Evolutionary conservation across 371 early-diverging fungal genomes (phyloP), one percentile per base, ranked within the genome.

Genomic region (Mortierella sp.): DNA sequence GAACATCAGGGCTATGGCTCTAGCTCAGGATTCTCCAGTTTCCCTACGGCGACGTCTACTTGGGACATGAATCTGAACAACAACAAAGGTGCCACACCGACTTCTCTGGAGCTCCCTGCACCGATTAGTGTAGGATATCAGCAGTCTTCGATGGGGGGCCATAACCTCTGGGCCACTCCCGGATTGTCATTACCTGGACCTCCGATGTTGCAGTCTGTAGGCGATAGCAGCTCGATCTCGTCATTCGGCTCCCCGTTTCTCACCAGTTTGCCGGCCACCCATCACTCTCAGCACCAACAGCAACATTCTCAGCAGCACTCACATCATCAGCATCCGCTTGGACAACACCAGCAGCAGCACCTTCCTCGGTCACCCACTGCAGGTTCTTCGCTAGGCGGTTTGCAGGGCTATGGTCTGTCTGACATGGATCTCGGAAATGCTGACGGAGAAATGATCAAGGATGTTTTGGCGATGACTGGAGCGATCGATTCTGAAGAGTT

Each of bases 401-500:
- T 59, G 44, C 70, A 78, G 40, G 76, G 78, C 19, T 78, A 78
- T 72, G 71, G 73, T 26, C 77, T 77, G 28, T 37, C 26, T 16
- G 86, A 86, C n/a, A 69, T 86, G 71, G 86, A 86, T 53, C 79
- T 85, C 67, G 86, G 78, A 40, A 82, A 86, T 51, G 80, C 77
- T 13, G 86, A 82, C 0, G 86, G 76, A 19, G 86, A 86, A 61
- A 79, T 86, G 86, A 81, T 86, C 75, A 85, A 82, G 64, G 86
- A 86, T 69, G 82, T 82, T 5, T 71, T 86, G 40, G 86, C 86
- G 6, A 81, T 84, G 85, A 84, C 85, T 9, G 85, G 85, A 0
- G 81, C 77, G 26, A 77, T 81, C 34, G 86, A 81, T 54, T 79
- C 82, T 19, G 86, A 86, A 24, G 86, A 86, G 51, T 82, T 86